These are phyloP conservation scores for Phenoliferia sp. DNA, from an alignment of 1,284 basidiomycete species.

Conservation along the genomic window DNA sequence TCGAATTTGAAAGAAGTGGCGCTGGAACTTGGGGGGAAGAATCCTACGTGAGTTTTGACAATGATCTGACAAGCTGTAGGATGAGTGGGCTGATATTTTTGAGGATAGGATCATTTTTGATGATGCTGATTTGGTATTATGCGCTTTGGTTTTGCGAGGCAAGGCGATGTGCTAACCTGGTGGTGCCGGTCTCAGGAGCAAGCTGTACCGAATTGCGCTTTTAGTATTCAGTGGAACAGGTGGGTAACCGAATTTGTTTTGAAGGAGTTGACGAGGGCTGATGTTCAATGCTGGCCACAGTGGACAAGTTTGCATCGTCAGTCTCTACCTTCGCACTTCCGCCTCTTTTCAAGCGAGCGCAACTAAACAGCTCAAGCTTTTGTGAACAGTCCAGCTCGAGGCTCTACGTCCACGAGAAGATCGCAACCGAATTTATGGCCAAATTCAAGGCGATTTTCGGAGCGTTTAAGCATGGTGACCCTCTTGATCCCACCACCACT, in stretches of 20 bases:
- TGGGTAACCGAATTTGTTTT: not conserved
- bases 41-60: constrained; percentile 25
- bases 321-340: not conserved
- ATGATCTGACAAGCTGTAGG: not conserved
- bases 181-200: too few relatives aligned
- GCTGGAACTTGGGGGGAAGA: constrained; percentile 45
- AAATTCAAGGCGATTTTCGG: constrained; percentile 1
- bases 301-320: constrained; percentile 10
- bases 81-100: not conserved
- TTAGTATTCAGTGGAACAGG: constrained; percentile 13
- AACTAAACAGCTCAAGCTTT: too few relatives aligned
- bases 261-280: not conserved
- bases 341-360: too few relatives aligned
- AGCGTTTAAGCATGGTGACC: constrained; percentile 20
- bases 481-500: constrained; percentile 7
- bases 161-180: too few relatives aligned
- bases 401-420: constrained; percentile 22
- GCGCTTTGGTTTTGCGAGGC: too few relatives aligned
- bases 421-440: constrained; percentile 14
- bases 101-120: constrained; percentile 39
- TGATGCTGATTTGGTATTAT: constrained; percentile 42
- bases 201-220: constrained; percentile 33
- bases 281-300: not conserved
- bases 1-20: constrained; percentile 41
- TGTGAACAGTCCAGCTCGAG: constrained; percentile 14